Percentiles rank a stretch among this genome's conserved stretches.
Conservation (phyloP, 768 basidiomycete genomes). For the Psilocybe subaeruginosa region DNA sequence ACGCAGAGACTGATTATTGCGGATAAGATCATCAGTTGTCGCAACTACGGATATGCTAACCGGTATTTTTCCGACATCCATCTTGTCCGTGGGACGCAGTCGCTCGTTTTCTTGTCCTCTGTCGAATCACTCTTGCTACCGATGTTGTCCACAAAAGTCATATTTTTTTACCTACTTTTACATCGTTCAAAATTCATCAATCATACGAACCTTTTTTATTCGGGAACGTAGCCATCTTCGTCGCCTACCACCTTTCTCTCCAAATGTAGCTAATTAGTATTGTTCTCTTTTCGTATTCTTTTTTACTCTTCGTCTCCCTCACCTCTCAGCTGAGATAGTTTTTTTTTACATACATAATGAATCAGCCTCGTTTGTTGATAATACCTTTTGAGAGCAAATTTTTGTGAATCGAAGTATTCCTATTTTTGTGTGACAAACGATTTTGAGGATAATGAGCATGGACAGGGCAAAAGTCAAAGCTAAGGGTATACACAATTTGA, state of each 20-base stretch:
- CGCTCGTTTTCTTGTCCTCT: slow-evolving; percentile 1
- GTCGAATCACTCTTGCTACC: slow-evolving; percentile 24
- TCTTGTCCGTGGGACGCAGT: neutral
- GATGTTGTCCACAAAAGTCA: slow-evolving; percentile 30
- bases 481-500: neutral
- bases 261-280: neutral
- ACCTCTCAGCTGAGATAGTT: neutral
- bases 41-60: too few species aligned
- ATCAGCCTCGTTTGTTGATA: neutral
- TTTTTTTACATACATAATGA: neutral
- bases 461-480: too few species aligned
- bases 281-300: neutral
- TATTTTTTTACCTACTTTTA: slow-evolving; percentile 21
- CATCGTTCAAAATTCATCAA: slow-evolving; percentile 10
- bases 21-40: too few species aligned
- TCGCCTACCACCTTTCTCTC: neutral
- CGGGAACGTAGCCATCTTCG: neutral
- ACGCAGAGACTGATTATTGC: too few species aligned
- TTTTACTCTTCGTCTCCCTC: neutral
- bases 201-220: neutral
- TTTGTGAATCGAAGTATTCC: too few species aligned
- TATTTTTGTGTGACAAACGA: too few species aligned
- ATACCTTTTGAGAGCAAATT: neutral
- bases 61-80: too few species aligned
- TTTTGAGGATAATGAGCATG: too few species aligned